Evolutionary conservation across 2,329 filamentous ascomycete species (phyloP).

Genomic region (Lecanosticta acicola): DNA sequence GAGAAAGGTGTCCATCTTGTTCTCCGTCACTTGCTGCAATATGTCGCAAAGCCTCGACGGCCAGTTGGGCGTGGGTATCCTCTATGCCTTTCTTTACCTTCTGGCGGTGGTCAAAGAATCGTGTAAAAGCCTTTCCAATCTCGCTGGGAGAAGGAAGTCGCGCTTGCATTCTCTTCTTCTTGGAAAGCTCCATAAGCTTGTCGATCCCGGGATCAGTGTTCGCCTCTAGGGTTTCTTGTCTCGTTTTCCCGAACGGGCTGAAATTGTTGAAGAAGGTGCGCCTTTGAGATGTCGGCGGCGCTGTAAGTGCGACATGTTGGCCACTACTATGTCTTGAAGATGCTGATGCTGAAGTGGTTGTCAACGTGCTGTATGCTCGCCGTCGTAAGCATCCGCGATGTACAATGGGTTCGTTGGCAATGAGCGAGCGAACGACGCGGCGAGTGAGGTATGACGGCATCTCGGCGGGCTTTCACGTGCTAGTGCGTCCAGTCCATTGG

Average conservation of each 20-base stretch:
- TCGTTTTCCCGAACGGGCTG: constrained; percentile 54
- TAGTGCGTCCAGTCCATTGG: constrained; percentile 4
- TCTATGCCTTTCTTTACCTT: constrained; percentile 51
- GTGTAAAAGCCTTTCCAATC: constrained; percentile 58
- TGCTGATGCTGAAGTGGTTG: no score
- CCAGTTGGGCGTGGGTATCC: constrained; percentile 60
- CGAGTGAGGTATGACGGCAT: constrained; percentile 59
- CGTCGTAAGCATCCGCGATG: constrained; percentile 43
- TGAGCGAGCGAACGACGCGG: constrained; percentile 53
- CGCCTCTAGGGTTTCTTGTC: constrained; percentile 53
- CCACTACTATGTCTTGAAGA: background rate
- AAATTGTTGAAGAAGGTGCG: constrained; percentile 59
- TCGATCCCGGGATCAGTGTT: constrained; percentile 66
- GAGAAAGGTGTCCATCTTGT: no score
- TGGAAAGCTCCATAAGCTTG: constrained; percentile 62
- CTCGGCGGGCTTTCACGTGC: constrained; percentile 2
- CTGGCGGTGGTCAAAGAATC: constrained; percentile 52
- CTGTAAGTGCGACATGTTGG: background rate
- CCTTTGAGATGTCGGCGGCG: constrained; percentile 22
- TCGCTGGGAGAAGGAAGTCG: constrained; percentile 60
- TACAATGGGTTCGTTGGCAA: constrained; percentile 47
- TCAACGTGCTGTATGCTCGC: constrained; percentile 20
- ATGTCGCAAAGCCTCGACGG: constrained; percentile 56
- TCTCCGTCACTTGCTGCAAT: no score
- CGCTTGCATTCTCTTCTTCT: constrained; percentile 56